These are phyloP conservation scores for Triadica sebifera DNA, from an alignment of 345 rosid genomes.

Conservation along the genomic window DNA sequence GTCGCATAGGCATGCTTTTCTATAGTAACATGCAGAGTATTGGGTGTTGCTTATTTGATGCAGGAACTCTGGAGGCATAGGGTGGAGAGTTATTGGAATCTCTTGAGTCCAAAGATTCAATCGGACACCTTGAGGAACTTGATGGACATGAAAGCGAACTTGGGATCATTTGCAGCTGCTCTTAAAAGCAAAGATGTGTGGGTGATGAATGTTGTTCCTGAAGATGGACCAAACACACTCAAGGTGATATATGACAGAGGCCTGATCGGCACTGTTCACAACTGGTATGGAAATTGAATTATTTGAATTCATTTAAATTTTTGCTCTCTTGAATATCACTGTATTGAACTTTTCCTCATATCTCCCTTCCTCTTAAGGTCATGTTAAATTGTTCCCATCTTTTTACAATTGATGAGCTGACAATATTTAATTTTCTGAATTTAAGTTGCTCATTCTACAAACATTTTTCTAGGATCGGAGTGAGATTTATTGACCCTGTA, in stretches of 20 bases:
- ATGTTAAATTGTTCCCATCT: background rate
- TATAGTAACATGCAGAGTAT: background rate
- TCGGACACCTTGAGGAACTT: slow-evolving; percentile 72
- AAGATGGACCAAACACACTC: slow-evolving; percentile 79
- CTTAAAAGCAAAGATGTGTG: slow-evolving; percentile 80
- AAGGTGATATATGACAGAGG: slow-evolving; percentile 87
- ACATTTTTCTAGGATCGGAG: too few relatives aligned
- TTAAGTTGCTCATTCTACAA: background rate
- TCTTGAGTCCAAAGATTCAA: slow-evolving; percentile 68
- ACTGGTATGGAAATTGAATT: slow-evolving; percentile 52
- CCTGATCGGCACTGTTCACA: slow-evolving; percentile 70
- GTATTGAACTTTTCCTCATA: background rate
- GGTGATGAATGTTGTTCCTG: slow-evolving; percentile 86
- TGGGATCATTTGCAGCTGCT: slow-evolving; percentile 94
- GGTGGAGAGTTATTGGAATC: slow-evolving; percentile 78
- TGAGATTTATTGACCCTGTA: too few relatives aligned
- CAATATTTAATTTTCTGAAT: background rate
- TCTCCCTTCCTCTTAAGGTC: background rate
- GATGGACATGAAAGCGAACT: slow-evolving; percentile 97
- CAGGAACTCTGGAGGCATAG: slow-evolving; percentile 78
- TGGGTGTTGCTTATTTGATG: slow-evolving; percentile 9
- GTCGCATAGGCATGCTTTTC: background rate
- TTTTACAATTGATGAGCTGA: background rate
- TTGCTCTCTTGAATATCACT: background rate
- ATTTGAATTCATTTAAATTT: background rate